Conservation (phyloP, 495 filamentous ascomycete genomes). For the Pyrenula massariospora region DNA sequence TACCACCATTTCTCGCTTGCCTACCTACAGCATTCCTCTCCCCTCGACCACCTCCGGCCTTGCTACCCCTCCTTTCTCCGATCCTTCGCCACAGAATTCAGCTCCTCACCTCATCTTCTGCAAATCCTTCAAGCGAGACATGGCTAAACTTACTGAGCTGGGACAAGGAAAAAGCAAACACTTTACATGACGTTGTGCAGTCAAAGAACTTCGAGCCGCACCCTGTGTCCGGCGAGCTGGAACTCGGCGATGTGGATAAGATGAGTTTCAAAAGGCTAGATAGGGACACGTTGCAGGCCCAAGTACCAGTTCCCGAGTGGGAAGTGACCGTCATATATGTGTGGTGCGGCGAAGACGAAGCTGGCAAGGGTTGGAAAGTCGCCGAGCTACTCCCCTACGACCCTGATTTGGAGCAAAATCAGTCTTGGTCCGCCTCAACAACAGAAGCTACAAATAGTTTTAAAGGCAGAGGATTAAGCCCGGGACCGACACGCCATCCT, state of each 20-base stretch:
- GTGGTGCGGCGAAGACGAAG: constrained; percentile 58
- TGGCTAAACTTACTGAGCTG: constrained; percentile 92
- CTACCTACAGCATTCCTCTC: constrained; percentile 78
- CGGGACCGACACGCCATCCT: constrained; percentile 15
- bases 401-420: constrained; percentile 20
- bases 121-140: constrained; percentile 48
- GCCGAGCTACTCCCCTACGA: constrained; percentile 62
- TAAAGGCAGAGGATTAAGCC: constrained; percentile 25
- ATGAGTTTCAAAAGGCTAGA: constrained; percentile 64
- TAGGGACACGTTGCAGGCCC: constrained; percentile 71
- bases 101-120: constrained; percentile 46
- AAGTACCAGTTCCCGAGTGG: constrained; percentile 43
- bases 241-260: constrained; percentile 53
- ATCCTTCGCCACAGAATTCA: constrained; percentile 84
- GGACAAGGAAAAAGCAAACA: constrained; percentile 54
- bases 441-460: constrained; percentile 36
- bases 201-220: constrained; percentile 70
- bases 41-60: constrained; percentile 58
- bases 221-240: constrained; percentile 85
- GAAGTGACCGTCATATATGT: constrained; percentile 46
- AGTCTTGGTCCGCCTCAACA: constrained; percentile 38
- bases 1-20: constrained; percentile 71
- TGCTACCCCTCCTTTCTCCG: constrained; percentile 76
- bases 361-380: constrained; percentile 67
- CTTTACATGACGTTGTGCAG: constrained; percentile 52